These are phyloP conservation scores for Coniochaeta prunicola DNA, from an alignment of 2,329 filamentous ascomycete genomes.

Conservation along the genomic window DNA sequence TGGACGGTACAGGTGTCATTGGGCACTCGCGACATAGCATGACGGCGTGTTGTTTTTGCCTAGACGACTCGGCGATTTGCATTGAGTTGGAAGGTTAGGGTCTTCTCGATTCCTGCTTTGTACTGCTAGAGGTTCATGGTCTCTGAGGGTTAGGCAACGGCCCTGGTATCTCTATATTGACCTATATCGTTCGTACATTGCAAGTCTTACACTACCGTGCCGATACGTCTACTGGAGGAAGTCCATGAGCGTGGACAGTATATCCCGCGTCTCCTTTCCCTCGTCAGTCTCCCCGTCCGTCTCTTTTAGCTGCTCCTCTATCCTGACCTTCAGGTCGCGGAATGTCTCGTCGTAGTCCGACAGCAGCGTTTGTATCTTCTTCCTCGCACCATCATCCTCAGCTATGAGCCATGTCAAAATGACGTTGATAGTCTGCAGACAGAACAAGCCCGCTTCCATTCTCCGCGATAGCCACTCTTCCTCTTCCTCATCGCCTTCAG, in stretches of 20 bases:
- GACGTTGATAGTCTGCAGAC: slow-evolving; percentile 75
- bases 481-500: slow-evolving; percentile 52
- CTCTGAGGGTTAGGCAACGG: neutral
- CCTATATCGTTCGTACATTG: slow-evolving; percentile 3
- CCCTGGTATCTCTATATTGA: slow-evolving; percentile 2
- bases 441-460: slow-evolving; percentile 79
- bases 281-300: slow-evolving; percentile 45
- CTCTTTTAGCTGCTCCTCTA: slow-evolving; percentile 52
- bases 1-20: neutral
- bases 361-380: slow-evolving; percentile 56
- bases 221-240: slow-evolving; percentile 31
- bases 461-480: slow-evolving; percentile 68
- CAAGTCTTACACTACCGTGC: slow-evolving; percentile 1
- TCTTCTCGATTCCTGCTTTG: neutral
- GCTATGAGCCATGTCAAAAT: slow-evolving; percentile 86
- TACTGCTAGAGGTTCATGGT: neutral
- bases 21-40: neutral
- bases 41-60: neutral
- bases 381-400: slow-evolving; percentile 72
- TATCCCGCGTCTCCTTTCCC: slow-evolving; percentile 49
- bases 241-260: slow-evolving; percentile 44
- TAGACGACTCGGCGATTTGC: neutral
- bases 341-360: slow-evolving; percentile 62
- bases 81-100: neutral
- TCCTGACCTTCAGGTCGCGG: slow-evolving; percentile 53